Base-by-base conservation (phyloP, 2,329 filamentous ascomycete genomes). In the Epichloe sylvatica region DNA sequence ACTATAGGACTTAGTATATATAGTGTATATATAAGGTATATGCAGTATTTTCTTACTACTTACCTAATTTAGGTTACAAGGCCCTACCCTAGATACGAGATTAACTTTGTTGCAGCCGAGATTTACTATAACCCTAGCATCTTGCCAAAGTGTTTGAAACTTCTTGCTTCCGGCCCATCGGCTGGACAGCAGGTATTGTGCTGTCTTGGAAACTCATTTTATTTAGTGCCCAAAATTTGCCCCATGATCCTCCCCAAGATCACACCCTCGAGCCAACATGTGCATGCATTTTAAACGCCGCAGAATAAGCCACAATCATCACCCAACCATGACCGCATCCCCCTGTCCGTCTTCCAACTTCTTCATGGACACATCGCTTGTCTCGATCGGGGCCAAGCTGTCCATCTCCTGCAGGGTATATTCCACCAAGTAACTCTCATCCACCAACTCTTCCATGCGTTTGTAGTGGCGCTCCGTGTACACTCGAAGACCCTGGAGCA, bases 331-430 rank as follows among this genome's bases (percentile, higher is more conserved):
- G 9, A 47, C 39, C n/a, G 23, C 13, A 40, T 52, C 49, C 25
- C 33, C 7, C 49, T 42, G 30, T 23, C 49, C 69, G 52, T 62
- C 72, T 52, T 63, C 71, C 41, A 58, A 47, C 46, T 67, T 60
- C 50, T 59, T 62, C 61, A 67, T 63, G 45, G 58, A 44, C 17
- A 55, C 55, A 49, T 63, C 62, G 9, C 62, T 57, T 7, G 64
- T 65, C 49, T 69, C 53, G 42, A 67, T 59, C 7, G 76, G 74
- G 39, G 72, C 73, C 53, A 83, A 74, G 63, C 75, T 84, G 61
- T 94, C 89, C 90, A 97, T 97, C 70, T 95, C 86, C 60, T 83
- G 78, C 54, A 97, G 71, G 54, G 91, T 94, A 75, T 94, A 97
- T 67, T 95, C 88, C 39, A 97, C 78, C 59, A 98, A 68, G 67